These are phyloP conservation scores for Colletotrichum sp. DNA, from an alignment of 2,329 filamentous ascomycete species.

Conservation along the genomic window DNA sequence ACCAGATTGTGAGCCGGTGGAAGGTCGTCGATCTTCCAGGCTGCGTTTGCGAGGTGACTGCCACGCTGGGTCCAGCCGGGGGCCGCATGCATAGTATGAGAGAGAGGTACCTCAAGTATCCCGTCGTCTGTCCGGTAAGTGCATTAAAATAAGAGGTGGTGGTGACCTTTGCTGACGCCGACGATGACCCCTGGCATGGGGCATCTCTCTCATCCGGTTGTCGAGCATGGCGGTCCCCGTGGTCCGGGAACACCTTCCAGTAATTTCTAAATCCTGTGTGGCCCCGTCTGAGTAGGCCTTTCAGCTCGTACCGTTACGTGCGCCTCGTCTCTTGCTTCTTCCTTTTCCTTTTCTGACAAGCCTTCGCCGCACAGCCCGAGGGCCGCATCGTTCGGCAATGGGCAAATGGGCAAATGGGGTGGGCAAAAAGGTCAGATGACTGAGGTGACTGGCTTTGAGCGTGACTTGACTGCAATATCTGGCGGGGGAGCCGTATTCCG, in stretches of 20 bases:
- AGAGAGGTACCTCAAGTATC: not conserved
- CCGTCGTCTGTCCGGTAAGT: not conserved
- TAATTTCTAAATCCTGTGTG: not conserved
- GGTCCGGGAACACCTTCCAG: constrained; percentile 2
- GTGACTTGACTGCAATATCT: not conserved
- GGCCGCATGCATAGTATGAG: not conserved
- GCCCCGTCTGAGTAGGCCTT: not conserved
- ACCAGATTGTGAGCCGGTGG: not conserved
- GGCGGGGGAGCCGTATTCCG: not conserved
- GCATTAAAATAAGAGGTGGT: not conserved
- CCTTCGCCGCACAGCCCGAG: not conserved
- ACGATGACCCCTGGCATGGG: not conserved
- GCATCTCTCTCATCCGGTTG: not conserved
- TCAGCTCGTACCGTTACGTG: not conserved
- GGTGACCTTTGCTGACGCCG: not conserved
- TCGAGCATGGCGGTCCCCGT: not conserved
- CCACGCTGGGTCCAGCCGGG: not conserved
- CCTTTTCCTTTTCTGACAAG: not conserved
- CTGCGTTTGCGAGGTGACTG: not conserved
- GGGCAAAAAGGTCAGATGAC: constrained; percentile 14
- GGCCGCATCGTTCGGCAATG: not conserved
- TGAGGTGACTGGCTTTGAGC: constrained; percentile 6
- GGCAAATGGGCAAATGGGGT: not conserved
- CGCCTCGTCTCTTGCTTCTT: not conserved
- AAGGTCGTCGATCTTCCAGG: not conserved